Base-by-base conservation (phyloP, 2,329 filamentous ascomycete genomes). In the Zasmidium cellare region DNA sequence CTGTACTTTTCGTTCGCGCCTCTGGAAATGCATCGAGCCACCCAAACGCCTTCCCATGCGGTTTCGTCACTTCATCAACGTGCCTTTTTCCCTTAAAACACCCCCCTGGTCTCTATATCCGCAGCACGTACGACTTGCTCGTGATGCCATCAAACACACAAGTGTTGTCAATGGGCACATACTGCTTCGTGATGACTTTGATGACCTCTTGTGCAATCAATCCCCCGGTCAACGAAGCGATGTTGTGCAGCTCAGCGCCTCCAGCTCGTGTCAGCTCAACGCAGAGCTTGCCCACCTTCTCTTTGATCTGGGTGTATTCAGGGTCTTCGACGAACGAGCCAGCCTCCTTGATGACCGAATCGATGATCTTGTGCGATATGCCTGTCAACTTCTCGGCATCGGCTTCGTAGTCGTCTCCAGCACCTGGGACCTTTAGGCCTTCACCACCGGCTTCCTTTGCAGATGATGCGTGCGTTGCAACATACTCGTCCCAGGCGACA, bases 161-260 rank as follows among this genome's bases (percentile, higher is more conserved):
- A 0, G 82, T 84, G 59, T 87, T 86, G 70, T 87, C 83, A 9
- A 87, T 76, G 1, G 85, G 85, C 11, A 86, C 77, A 68, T 87
- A 88, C 73, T 88, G 85, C 67, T 82, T 80, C n/a, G 85, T 88
- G 46, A 93, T 84, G 74, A 86, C 82, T 72, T 99, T 99, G 77
- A 99, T 96, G 62, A 93, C 85, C 77, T 99, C 94, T 75, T 99
- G 96, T n/a, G 93, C 91, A 49, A 96, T 89, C 79, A 99, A 89
- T 2, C 94, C 96, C 25, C 94, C 96, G 1, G 87, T 89, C 56
- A 96, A 77, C 23, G 92, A 88, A 28, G 92, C 89, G 56, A 96
- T 90, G 72, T 97, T 97, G 78, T 99, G 94, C 59, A 99, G 78
- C 74, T 99, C 96, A 54, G 87, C 90, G 24, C 91, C 90, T 49